Evolutionary conservation across 345 rosid genomes (phyloP).

Genomic region (Firmiana major): DNA sequence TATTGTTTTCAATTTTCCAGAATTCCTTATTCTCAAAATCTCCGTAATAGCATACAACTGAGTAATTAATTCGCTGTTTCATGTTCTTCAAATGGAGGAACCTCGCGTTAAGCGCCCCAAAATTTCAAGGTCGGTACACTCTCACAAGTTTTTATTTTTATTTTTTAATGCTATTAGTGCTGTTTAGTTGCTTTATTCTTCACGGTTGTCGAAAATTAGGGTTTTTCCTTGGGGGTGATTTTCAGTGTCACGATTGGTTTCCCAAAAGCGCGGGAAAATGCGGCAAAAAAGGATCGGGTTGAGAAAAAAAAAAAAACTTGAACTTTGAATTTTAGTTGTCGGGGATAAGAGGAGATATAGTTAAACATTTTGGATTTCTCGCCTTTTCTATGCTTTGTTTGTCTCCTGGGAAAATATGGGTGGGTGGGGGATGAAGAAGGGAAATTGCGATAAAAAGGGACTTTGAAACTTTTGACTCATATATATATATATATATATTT

Average conservation of each 20-base stretch:
- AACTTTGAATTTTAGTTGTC: not conserved
- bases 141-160: not conserved
- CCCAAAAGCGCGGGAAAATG: not conserved
- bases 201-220: not conserved
- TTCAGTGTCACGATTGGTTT: not conserved
- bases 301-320: not conserved
- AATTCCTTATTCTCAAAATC: not conserved
- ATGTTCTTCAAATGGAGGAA: conserved; percentile 32
- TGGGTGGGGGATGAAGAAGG: not conserved
- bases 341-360: conserved; percentile 1
- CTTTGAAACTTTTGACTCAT: not conserved
- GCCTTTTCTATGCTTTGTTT: too few relatives aligned
- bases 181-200: not conserved
- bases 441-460: not conserved
- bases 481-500: too few relatives aligned
- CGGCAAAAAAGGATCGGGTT: not conserved
- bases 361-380: not conserved
- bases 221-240: not conserved
- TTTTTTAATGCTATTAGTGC: not conserved
- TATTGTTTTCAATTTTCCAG: not conserved
- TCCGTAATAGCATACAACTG: not conserved
- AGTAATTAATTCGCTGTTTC: not conserved
- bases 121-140: conserved; percentile 31
- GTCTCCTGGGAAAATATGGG: not conserved
- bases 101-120: conserved; percentile 55